These are phyloP conservation scores for Calocybe gangraenosa DNA, from an alignment of 768 basidiomycete species.

Conservation along the genomic window DNA sequence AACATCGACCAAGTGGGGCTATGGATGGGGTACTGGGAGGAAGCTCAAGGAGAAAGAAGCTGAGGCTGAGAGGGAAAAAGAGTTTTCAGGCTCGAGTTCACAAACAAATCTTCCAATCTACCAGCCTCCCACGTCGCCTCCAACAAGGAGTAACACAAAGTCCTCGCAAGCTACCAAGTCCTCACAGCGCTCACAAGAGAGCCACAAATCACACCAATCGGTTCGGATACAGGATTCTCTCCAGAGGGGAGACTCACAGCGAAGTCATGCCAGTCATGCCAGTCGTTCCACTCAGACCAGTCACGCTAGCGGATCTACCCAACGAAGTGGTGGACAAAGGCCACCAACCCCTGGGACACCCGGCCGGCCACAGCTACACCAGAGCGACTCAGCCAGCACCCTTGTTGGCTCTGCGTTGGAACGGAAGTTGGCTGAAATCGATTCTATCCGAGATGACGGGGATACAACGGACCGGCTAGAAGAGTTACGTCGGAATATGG, in stretches of 20 bases:
- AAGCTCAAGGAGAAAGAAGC: constrained; percentile 41
- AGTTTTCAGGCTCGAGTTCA: constrained; percentile 23
- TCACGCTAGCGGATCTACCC: constrained; percentile 22
- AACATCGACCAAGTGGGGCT: constrained; percentile 53
- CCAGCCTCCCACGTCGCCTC: constrained; percentile 30
- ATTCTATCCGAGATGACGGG: constrained; percentile 44
- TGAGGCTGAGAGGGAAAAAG: constrained; percentile 26
- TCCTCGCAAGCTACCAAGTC: constrained; percentile 34
- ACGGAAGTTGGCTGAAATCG: constrained; percentile 64
- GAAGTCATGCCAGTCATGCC: constrained; percentile 23
- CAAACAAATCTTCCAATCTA: constrained; percentile 35
- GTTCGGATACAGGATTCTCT: constrained; percentile 12
- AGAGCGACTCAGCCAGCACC: constrained; percentile 67
- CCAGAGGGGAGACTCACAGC: constrained; percentile 23
- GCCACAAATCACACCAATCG: constrained; percentile 1
- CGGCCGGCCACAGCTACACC: constrained; percentile 27
- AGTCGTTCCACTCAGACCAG: constrained; percentile 14
- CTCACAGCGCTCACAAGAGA: constrained; percentile 17
- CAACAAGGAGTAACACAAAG: constrained; percentile 34
- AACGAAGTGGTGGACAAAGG: constrained; percentile 17
- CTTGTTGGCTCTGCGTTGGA: constrained; percentile 72
- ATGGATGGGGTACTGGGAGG: constrained; percentile 66
- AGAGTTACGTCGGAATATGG: constrained; percentile 62
- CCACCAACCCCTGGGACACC: constrained; percentile 13
- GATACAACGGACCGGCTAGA: constrained; percentile 61